Conservation (phyloP, 2,329 filamentous ascomycete species). For the Arthrobotrys sinensis region DNA sequence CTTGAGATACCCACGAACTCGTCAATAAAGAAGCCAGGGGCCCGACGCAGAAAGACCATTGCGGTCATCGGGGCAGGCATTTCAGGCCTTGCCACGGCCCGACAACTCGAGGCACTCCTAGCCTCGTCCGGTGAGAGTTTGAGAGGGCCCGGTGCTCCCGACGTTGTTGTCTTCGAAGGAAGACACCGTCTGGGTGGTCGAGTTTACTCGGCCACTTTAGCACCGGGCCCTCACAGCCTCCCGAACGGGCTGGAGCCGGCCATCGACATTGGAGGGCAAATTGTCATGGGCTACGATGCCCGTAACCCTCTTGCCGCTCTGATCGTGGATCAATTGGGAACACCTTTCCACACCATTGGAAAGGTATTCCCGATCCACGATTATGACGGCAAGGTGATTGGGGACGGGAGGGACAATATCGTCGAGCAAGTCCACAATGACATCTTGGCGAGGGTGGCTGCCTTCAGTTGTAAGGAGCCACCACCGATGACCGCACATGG, state of each 20-base stretch:
- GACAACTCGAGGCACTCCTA: constrained; percentile 90
- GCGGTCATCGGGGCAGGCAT: constrained; percentile 94
- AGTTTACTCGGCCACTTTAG: constrained; percentile 86
- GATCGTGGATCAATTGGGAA: constrained; percentile 87
- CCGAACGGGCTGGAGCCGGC: constrained; percentile 76
- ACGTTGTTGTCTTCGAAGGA: constrained; percentile 85
- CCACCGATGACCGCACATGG: constrained; percentile 82
- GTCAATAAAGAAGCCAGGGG: constrained; percentile 63
- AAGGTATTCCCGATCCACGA: constrained; percentile 91
- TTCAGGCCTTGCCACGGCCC: constrained; percentile 89
- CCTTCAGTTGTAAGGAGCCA: constrained; percentile 85
- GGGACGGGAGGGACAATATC: constrained; percentile 82
- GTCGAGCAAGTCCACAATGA: constrained; percentile 96
- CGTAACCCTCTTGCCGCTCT: constrained; percentile 95
- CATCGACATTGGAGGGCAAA: constrained; percentile 97
- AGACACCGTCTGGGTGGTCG: constrained; percentile 89
- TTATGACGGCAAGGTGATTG: constrained; percentile 81
- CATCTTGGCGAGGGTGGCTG: constrained; percentile 89
- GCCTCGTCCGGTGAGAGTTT: constrained; percentile 82
- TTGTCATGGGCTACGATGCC: constrained; percentile 91
- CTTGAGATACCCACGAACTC: constrained; percentile 76
- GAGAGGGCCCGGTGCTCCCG: constrained; percentile 77
- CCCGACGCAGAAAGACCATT: constrained; percentile 76
- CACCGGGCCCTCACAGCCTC: constrained; percentile 73
- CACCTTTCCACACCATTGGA: constrained; percentile 84